Percentiles rank a stretch among this genome's conserved stretches.
Conservation (phyloP, 768 basidiomycete species). For the Infundibulicybe gibba region DNA sequence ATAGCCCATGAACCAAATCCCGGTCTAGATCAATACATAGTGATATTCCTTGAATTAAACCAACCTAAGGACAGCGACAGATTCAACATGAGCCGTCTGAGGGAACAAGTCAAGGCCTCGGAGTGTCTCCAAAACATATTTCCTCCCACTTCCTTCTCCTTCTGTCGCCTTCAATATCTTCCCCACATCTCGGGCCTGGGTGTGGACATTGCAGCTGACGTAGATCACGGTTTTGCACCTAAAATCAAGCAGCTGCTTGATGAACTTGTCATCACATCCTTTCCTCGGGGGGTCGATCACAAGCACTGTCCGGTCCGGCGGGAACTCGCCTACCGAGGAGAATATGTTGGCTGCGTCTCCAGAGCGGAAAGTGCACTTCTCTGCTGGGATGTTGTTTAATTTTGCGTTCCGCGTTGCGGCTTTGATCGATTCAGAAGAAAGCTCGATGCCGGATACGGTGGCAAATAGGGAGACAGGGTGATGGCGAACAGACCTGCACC, state of each 20-base stretch:
- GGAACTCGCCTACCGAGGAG: constrained; percentile 58
- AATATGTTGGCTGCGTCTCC: constrained; percentile 92
- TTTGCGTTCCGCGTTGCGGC: constrained; percentile 63
- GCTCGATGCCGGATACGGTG: constrained; percentile 85
- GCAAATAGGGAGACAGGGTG: constrained; percentile 74
- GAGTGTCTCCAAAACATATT: constrained; percentile 79
- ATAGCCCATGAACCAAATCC: no score
- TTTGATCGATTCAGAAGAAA: constrained; percentile 68
- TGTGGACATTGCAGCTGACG: constrained; percentile 95
- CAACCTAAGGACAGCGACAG: constrained; percentile 64
- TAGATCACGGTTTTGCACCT: constrained; percentile 72
- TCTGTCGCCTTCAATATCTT: constrained; percentile 51
- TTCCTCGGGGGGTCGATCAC: constrained; percentile 93
- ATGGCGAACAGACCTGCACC: constrained; percentile 88
- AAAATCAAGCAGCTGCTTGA: constrained; percentile 75
- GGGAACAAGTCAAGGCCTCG: constrained; percentile 94
- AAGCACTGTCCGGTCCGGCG: constrained; percentile 60
- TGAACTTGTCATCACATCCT: constrained; percentile 81
- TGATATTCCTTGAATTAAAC: constrained; percentile 9
- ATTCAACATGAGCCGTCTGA: constrained; percentile 93
- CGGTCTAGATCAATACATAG: no score
- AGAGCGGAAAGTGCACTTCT: constrained; percentile 64
- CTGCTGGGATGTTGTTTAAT: constrained; percentile 54
- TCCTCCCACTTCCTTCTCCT: constrained; percentile 31
- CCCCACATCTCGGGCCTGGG: constrained; percentile 86